These are phyloP conservation scores for Pyrenopolyporus hunteri DNA, from an alignment of 495 filamentous ascomycete species.

Conservation along the genomic window DNA sequence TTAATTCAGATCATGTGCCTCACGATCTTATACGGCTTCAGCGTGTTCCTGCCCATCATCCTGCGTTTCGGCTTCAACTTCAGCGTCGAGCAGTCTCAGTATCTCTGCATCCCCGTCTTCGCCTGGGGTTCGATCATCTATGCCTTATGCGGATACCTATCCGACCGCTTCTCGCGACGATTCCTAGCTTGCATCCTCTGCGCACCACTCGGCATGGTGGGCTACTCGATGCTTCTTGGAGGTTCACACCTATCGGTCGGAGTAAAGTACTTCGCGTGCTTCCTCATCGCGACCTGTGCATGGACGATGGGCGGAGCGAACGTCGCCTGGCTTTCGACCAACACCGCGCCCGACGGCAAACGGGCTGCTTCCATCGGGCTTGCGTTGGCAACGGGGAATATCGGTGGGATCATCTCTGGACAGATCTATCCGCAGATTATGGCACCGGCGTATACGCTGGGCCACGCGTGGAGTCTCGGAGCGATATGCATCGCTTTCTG, in stretches of 20 bases:
- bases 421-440: slow-evolving; percentile 43
- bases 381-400: slow-evolving; percentile 46
- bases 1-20: slow-evolving; percentile 67
- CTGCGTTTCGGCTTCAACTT: slow-evolving; percentile 71
- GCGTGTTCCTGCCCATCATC: slow-evolving; percentile 76
- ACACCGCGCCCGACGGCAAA: slow-evolving; percentile 51
- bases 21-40: slow-evolving; percentile 75
- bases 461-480: slow-evolving; percentile 43
- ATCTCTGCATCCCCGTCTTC: slow-evolving; percentile 75
- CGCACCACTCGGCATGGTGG: slow-evolving; percentile 61
- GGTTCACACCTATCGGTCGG: slow-evolving; percentile 56
- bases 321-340: slow-evolving; percentile 64
- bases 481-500: slow-evolving; percentile 34
- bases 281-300: slow-evolving; percentile 63
- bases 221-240: slow-evolving; percentile 66
- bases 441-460: slow-evolving; percentile 40
- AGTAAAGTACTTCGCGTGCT: slow-evolving; percentile 69
- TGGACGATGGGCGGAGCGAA: slow-evolving; percentile 52
- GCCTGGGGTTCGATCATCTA: slow-evolving; percentile 67
- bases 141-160: slow-evolving; percentile 61
- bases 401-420: slow-evolving; percentile 48
- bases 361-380: slow-evolving; percentile 51
- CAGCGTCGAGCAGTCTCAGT: slow-evolving; percentile 65
- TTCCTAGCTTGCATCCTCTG: slow-evolving; percentile 63
- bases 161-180: slow-evolving; percentile 62